A percentile compares a stretch with the other conserved stretches of the same genome.
Evolutionary conservation across 2,329 filamentous ascomycete species (phyloP).

Genomic region (Lachnellula cervina): DNA sequence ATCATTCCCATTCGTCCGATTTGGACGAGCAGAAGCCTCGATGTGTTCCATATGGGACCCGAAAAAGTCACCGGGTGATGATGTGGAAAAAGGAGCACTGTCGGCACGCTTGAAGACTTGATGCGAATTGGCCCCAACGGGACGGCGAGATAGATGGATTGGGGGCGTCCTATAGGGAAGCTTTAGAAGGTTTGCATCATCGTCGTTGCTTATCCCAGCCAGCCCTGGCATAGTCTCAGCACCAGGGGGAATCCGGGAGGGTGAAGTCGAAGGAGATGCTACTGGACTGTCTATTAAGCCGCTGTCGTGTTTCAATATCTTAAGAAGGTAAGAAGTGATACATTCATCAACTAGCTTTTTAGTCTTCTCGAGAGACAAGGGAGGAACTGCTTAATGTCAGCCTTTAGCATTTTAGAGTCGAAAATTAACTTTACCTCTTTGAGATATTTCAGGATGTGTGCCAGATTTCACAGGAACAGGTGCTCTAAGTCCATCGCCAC

Average conservation of each 20-base stretch:
- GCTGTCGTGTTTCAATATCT: conserved; percentile 33
- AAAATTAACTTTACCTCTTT: conserved; percentile 17
- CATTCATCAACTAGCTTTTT: conserved; percentile 52
- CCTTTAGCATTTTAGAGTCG: background rate
- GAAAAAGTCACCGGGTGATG: conserved; percentile 24
- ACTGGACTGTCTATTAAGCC: conserved; percentile 18
- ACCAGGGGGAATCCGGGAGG: background rate
- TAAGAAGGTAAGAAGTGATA: conserved; percentile 44
- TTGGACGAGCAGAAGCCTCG: conserved; percentile 3
- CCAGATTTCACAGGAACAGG: conserved; percentile 16
- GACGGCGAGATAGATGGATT: conserved; percentile 11
- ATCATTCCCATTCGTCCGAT: background rate
- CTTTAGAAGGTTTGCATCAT: background rate
- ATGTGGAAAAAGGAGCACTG: conserved; percentile 22
- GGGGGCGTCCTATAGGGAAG: conserved; percentile 4
- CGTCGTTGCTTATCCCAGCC: background rate
- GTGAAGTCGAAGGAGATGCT: conserved; percentile 22
- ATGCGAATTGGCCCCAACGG: conserved; percentile 3
- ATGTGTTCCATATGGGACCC: conserved; percentile 17
- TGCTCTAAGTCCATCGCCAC: conserved; percentile 23
- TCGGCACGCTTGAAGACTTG: conserved; percentile 2
- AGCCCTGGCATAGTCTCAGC: background rate
- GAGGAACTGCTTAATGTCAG: conserved; percentile 31
- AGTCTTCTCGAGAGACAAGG: conserved; percentile 57
- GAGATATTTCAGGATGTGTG: conserved; percentile 15